phyloP scores from a whole-genome alignment of 768 basidiomycete species.

The Auricularia heimuer region DNA sequence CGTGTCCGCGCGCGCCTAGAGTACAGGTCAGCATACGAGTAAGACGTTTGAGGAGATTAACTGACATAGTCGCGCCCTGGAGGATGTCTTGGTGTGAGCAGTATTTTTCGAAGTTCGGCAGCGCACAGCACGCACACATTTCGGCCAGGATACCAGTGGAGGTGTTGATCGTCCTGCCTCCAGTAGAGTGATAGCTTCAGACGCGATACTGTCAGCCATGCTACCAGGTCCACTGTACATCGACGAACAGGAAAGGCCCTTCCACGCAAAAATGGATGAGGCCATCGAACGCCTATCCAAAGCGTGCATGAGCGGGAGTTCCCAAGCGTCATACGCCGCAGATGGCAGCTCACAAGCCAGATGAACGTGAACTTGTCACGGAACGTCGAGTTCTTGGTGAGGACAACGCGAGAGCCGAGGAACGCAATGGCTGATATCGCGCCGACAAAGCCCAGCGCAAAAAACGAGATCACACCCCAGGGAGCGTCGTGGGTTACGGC shows the following conservation, averaged over 20 bases:
- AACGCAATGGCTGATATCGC: neutral
- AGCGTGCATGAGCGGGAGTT: neutral
- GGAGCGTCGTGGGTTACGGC: neutral
- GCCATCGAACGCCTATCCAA: slow-evolving; percentile 60
- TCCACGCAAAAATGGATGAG: slow-evolving; percentile 73
- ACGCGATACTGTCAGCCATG: neutral
- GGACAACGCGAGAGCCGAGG: neutral
- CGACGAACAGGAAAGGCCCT: slow-evolving; percentile 51
- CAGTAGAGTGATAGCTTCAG: slow-evolving; percentile 48
- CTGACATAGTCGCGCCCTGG: slow-evolving; percentile 1
- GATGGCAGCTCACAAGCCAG: slow-evolving; percentile 10
- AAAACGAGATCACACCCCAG: neutral
- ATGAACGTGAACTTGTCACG: neutral
- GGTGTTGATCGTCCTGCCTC: slow-evolving; percentile 62
- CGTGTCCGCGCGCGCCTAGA: slow-evolving; percentile 65
- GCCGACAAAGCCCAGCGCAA: neutral
- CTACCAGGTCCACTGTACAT: neutral
- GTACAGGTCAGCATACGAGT: neutral
- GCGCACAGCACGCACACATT: slow-evolving; percentile 46
- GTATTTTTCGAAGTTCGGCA: neutral
- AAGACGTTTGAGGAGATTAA: neutral
- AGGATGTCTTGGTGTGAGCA: neutral
- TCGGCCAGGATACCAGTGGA: slow-evolving; percentile 61
- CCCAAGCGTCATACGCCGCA: no score
- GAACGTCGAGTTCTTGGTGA: neutral